Percentiles rank a stretch among this genome's conserved stretches.
Conservation (phyloP, 2,329 filamentous ascomycete genomes). For the Fusarium sarcochroum region DNA sequence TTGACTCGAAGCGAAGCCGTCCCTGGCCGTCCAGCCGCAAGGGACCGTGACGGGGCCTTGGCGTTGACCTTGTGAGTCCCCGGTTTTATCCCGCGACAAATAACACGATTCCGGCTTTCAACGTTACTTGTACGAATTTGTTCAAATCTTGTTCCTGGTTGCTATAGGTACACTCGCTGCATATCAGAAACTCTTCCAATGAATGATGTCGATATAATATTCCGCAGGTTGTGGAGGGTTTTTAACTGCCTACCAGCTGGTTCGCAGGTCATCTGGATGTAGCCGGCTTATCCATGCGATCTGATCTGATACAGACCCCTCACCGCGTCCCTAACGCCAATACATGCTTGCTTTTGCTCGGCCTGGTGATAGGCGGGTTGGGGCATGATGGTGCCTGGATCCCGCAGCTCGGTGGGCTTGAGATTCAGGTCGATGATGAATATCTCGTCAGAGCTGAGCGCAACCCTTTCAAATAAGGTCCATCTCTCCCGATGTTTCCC, state of each 20-base stretch:
- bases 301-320: slow-evolving; percentile 40
- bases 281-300: slow-evolving; percentile 40
- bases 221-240: not conserved
- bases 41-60: slow-evolving; percentile 35
- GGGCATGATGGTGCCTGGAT: slow-evolving; percentile 46
- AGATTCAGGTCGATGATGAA: slow-evolving; percentile 42
- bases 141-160: slow-evolving; percentile 21
- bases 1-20: slow-evolving; percentile 45
- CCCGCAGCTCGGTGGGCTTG: slow-evolving; percentile 40
- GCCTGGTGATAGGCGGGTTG: slow-evolving; percentile 27
- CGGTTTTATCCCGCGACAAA: slow-evolving; percentile 21
- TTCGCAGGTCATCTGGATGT: slow-evolving; percentile 40
- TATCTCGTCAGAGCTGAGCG: slow-evolving; percentile 40
- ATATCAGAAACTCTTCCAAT: not conserved
- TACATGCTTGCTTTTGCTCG: slow-evolving; percentile 14
- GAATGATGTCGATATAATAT: not conserved
- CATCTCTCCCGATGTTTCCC: slow-evolving; percentile 6
- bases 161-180: slow-evolving; percentile 15
- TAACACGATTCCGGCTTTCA: slow-evolving; percentile 26
- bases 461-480: slow-evolving; percentile 40
- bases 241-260: not conserved
- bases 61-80: slow-evolving; percentile 15
- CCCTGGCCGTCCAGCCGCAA: slow-evolving; percentile 45
- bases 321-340: slow-evolving; percentile 33
- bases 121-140: slow-evolving; percentile 1